phyloP scores from a whole-genome alignment of 129 eudicot genomes.

The Arctium minus region DNA sequence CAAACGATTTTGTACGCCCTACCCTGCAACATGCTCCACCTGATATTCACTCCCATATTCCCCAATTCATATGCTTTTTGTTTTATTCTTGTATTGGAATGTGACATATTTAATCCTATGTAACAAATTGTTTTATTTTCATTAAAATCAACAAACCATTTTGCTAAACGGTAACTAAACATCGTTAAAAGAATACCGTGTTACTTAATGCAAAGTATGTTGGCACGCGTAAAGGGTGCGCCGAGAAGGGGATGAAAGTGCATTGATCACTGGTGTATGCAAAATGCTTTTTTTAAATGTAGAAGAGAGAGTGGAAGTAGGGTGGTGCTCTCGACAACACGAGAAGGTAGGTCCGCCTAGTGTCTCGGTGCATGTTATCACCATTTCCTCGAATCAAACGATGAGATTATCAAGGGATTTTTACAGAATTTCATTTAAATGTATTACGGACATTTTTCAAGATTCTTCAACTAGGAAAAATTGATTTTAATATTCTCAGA shows the following conservation, averaged over 20 bases:
- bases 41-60: conserved; percentile 18
- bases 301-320: background rate
- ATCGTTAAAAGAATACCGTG: background rate
- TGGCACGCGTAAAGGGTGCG: background rate
- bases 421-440: background rate
- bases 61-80: background rate
- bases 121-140: background rate
- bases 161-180: background rate
- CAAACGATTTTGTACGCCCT: conserved; percentile 24
- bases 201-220: background rate
- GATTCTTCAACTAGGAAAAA: background rate
- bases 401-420: background rate
- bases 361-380: background rate
- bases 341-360: background rate
- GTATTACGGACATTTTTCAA: background rate
- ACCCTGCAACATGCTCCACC: conserved; percentile 23
- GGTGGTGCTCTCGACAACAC: background rate
- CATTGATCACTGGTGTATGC: background rate
- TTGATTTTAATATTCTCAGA: background rate
- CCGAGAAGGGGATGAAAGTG: background rate
- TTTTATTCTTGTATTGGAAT: background rate
- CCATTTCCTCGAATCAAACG: background rate
- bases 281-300: too few species aligned
- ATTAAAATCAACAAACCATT: background rate
- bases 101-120: background rate